Base-by-base conservation (phyloP, 1,284 basidiomycete genomes). In the Cryptococcus sp. region DNA sequence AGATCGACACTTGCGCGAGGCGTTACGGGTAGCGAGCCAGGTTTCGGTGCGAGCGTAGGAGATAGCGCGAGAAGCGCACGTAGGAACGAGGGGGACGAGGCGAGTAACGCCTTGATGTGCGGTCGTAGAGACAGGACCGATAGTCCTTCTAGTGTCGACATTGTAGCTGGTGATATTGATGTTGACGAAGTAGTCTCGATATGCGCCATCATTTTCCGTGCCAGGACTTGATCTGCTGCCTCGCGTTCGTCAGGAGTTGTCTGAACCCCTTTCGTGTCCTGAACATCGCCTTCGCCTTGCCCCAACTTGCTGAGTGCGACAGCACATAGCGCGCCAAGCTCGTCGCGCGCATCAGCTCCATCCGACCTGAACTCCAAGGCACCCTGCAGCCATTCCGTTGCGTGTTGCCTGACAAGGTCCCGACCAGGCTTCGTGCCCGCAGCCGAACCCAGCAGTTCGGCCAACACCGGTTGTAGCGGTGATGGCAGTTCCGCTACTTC, bases 231-330 rank as follows among this genome's bases (percentile, higher is more conserved):
- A 53, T 60, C 39, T 54, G 65, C 25, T 72, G 48, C 49, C 8
- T 60, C 56, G 22, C 50, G 25, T 22, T 50, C 56, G 27, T 15
- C 45, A 6, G 23, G 8, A 25, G 11, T 59, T 51, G 22, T 59
- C 52, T 20, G 53, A 7, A 47, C 53, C 17, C 11, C 42, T 10
- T 47, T 44, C 22, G 31, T 15, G 15, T 50, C 25, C 11, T 31
- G 25, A 16, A 27, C 25, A 22, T 11, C 13, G 23, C 40, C 31
- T 17, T 80, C 79, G 10, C 86, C 88, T 57, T 85, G 83, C 15
- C 84, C 84, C 25, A 91, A 78, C 75, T 94, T 95, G 67, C 90
- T 83, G 7, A 93, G 81, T 3, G 89, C 87, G 23, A 91, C 85
- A 1, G 87, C 85, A 11, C 88, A 85, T 5, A 86, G 82, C 20